phyloP scores from a whole-genome alignment of 352 stramenopile species.

The Phytopythium cucurbitacearum region DNA sequence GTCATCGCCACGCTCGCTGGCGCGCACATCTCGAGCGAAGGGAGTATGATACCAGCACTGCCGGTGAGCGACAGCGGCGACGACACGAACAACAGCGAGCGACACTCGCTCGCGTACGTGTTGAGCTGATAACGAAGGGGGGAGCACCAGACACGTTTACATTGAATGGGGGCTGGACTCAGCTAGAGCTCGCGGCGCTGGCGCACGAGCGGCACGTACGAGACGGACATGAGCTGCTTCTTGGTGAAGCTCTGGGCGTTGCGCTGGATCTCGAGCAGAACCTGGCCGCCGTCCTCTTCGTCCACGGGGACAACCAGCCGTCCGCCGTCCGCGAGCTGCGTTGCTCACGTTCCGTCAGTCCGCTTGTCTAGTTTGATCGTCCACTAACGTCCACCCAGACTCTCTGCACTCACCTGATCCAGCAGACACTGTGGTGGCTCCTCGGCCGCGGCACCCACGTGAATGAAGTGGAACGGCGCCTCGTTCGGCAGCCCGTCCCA shows the following conservation, averaged over 20 bases:
- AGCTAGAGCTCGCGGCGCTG: constrained; percentile 37
- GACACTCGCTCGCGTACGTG: constrained; percentile 4
- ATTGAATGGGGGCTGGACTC: not conserved
- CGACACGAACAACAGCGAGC: constrained; percentile 1
- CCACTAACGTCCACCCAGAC: not conserved
- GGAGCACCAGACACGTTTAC: no score
- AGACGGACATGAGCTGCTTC: constrained; percentile 62
- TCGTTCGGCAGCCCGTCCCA: constrained; percentile 89
- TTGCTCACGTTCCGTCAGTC: not conserved
- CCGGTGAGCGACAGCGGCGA: not conserved
- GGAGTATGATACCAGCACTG: constrained; percentile 18
- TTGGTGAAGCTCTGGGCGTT: constrained; percentile 35
- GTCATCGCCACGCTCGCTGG: constrained; percentile 16
- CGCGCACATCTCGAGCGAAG: constrained; percentile 19
- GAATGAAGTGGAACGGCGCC: constrained; percentile 95
- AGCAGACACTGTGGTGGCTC: constrained; percentile 87
- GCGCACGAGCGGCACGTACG: constrained; percentile 72
- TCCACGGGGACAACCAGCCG: constrained; percentile 93
- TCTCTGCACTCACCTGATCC: constrained; percentile 58
- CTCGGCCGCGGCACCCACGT: constrained; percentile 93
- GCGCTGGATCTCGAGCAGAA: constrained; percentile 74
- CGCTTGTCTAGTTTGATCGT: not conserved
- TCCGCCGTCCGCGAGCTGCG: constrained; percentile 66
- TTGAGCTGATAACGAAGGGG: not conserved
- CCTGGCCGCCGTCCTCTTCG: constrained; percentile 47